A percentile compares a stretch with the other conserved stretches of the same genome.
phyloP scores from a whole-genome alignment of 2,329 filamentous ascomycete species.

The Tolypocladium pustulatum region DNA sequence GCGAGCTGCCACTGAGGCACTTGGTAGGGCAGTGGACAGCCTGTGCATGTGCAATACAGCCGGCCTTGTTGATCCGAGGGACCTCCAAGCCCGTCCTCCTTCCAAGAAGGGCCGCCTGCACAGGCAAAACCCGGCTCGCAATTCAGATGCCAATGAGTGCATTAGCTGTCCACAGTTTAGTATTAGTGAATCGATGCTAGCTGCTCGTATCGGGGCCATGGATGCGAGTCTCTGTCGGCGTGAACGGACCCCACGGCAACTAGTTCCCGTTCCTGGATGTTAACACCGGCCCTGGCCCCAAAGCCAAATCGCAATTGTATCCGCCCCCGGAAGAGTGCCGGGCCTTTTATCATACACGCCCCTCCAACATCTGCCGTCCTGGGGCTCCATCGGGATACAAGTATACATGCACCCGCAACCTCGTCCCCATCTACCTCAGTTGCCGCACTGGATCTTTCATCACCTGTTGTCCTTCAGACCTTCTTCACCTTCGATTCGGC shows the following conservation, averaged over 20 bases:
- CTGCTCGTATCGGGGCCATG: slow-evolving; percentile 4
- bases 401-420: slow-evolving; percentile 36
- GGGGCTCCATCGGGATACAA: slow-evolving; percentile 29
- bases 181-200: slow-evolving; percentile 5
- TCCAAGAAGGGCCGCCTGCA: slow-evolving; percentile 37
- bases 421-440: slow-evolving; percentile 9
- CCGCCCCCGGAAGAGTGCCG: slow-evolving; percentile 38
- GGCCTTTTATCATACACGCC: slow-evolving; percentile 35
- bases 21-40: background rate
- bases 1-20: background rate
- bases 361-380: slow-evolving; percentile 36
- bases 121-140: slow-evolving; percentile 9
- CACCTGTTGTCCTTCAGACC: background rate
- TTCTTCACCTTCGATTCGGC: slow-evolving; percentile 1
- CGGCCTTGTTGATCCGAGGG: background rate
- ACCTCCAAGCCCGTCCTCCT: slow-evolving; percentile 24
- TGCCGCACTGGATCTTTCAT: slow-evolving; percentile 2
- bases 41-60: background rate
- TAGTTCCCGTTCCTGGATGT: slow-evolving; percentile 27
- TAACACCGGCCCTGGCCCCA: slow-evolving; percentile 22
- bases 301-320: slow-evolving; percentile 15
- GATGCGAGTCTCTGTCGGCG: background rate
- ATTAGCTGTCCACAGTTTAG: background rate
- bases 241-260: slow-evolving; percentile 8
- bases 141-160: background rate